Conservation (phyloP, 1,284 basidiomycete genomes). For the Ceratobasidium sp. region DNA sequence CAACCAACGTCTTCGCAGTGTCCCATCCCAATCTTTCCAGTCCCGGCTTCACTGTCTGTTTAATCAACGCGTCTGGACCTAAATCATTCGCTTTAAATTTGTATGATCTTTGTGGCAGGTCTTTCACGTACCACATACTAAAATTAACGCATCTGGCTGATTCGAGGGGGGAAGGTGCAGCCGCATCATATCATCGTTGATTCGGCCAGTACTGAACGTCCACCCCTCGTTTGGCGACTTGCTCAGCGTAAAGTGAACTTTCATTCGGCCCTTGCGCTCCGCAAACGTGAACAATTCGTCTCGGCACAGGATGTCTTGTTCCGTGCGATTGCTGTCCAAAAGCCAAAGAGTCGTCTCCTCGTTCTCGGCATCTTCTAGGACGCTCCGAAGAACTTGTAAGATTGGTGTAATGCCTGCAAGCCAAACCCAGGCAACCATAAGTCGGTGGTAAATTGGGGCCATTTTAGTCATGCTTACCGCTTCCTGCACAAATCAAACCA, state of each 20-base stretch:
- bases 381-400: slow-evolving; percentile 63
- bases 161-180: slow-evolving; percentile 58
- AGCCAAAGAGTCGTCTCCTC: slow-evolving; percentile 61
- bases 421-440: too few species aligned
- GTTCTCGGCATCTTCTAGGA: slow-evolving; percentile 60
- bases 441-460: too few species aligned
- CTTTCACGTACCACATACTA: slow-evolving; percentile 60
- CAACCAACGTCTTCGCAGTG: slow-evolving; percentile 48
- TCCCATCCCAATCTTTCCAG: slow-evolving; percentile 52
- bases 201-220: slow-evolving; percentile 59
- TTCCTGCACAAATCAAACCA: slow-evolving; percentile 70
- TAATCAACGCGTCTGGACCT: slow-evolving; percentile 59
- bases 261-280: slow-evolving; percentile 56
- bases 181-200: slow-evolving; percentile 58
- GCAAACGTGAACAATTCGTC: slow-evolving; percentile 60
- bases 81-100: not conserved
- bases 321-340: slow-evolving; percentile 64
- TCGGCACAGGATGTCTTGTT: slow-evolving; percentile 65
- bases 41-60: slow-evolving; percentile 50
- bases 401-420: slow-evolving; percentile 69
- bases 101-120: too few species aligned
- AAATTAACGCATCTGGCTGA: slow-evolving; percentile 56
- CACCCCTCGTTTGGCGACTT: slow-evolving; percentile 55
- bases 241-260: slow-evolving; percentile 62
- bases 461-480: slow-evolving; percentile 58